A percentile compares a stretch with the other conserved stretches of the same genome.
Conservation (phyloP, 1,284 basidiomycete genomes). For the Apiotrichum siamense region DNA sequence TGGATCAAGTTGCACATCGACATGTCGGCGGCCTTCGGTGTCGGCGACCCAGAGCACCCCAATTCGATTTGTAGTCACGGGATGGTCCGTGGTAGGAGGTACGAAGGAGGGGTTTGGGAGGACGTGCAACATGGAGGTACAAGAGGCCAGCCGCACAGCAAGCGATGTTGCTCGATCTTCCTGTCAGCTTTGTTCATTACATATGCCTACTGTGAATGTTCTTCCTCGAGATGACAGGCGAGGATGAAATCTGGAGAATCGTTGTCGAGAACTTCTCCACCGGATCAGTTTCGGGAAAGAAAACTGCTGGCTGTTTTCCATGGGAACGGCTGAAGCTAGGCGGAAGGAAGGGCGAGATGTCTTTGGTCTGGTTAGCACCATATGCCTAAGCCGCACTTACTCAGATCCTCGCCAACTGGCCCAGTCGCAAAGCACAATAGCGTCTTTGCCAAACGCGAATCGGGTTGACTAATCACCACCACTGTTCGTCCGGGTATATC, state of each 20-base stretch:
- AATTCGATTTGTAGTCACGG: slow-evolving; percentile 10
- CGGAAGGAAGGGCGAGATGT: slow-evolving; percentile 27
- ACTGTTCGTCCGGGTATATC: slow-evolving; percentile 7
- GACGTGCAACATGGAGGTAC: slow-evolving; percentile 23
- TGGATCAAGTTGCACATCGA: slow-evolving; percentile 33
- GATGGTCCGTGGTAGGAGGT: slow-evolving; percentile 1
- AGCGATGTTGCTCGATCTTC: slow-evolving; percentile 25
- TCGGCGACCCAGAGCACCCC: slow-evolving; percentile 4
- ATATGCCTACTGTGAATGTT: neutral
- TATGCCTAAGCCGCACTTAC: slow-evolving; percentile 14
- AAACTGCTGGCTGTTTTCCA: slow-evolving; percentile 4
- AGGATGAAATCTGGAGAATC: slow-evolving; percentile 1
- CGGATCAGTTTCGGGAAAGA: slow-evolving; percentile 13
- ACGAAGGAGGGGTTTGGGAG: slow-evolving; percentile 19
- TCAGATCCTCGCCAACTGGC: slow-evolving; percentile 27
- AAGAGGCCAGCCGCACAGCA: slow-evolving; percentile 20
- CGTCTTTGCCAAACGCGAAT: slow-evolving; percentile 12
- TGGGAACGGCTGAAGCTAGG: slow-evolving; percentile 5
- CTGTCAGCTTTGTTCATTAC: neutral
- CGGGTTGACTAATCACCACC: too few relatives aligned
- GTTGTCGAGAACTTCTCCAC: neutral
- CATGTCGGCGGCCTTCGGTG: slow-evolving; percentile 25
- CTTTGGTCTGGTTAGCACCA: slow-evolving; percentile 8
- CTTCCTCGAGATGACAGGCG: neutral
- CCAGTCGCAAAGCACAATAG: slow-evolving; percentile 28